A percentile compares a stretch with the other conserved stretches of the same genome.
These are phyloP conservation scores for Baorangia bicolor DNA, from an alignment of 768 basidiomycete species.

Conservation along the genomic window DNA sequence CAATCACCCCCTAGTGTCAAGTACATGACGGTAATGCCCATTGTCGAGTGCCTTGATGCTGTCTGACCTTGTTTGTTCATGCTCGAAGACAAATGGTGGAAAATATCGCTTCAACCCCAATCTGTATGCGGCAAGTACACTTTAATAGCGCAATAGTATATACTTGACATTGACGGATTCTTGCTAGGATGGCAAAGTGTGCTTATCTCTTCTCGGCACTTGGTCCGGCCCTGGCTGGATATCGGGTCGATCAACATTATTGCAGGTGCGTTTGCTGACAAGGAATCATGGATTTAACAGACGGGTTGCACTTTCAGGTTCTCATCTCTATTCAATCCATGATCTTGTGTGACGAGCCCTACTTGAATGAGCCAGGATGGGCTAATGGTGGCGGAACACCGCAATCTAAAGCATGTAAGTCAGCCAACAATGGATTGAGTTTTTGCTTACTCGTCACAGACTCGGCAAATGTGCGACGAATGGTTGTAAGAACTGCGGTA, in stretches of 20 bases:
- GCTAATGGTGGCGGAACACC: constrained; percentile 69
- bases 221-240: constrained; percentile 96
- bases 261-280: constrained; percentile 55
- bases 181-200: constrained; percentile 89
- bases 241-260: constrained; percentile 81
- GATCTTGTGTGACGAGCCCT: constrained; percentile 92
- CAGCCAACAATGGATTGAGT: background rate
- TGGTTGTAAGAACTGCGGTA: constrained; percentile 89
- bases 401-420: constrained; percentile 73
- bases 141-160: background rate
- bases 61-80: constrained; percentile 7
- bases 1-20: constrained; percentile 77
- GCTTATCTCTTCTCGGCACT: constrained; percentile 86
- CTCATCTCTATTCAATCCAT: constrained; percentile 95
- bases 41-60: background rate
- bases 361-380: constrained; percentile 92
- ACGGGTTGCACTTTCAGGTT: constrained; percentile 41
- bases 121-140: constrained; percentile 71
- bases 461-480: constrained; percentile 88
- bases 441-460: constrained; percentile 45
- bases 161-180: background rate
- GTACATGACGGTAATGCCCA: constrained; percentile 51
- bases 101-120: constrained; percentile 94
- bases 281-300: background rate
- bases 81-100: constrained; percentile 73